Conservation (phyloP, 2,329 filamentous ascomycete species). For the Xylariaceae sp. region DNA sequence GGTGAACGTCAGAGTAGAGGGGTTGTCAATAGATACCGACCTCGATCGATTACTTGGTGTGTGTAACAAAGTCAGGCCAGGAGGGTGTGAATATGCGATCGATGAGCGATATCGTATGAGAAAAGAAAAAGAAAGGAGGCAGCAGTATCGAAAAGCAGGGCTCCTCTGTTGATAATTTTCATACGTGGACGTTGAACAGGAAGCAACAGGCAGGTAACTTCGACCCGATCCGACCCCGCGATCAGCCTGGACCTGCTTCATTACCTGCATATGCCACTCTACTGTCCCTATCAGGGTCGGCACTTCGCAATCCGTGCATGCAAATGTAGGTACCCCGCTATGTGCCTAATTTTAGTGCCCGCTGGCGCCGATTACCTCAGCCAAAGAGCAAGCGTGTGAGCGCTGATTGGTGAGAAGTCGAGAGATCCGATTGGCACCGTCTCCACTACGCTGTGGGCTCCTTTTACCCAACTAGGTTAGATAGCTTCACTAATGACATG, state of each 20-base stretch:
- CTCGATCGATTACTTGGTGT: background rate
- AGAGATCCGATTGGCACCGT: background rate
- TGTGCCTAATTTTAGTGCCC: background rate
- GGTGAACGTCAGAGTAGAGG: background rate
- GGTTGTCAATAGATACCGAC: background rate
- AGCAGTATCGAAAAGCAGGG: background rate
- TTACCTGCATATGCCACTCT: conserved; percentile 1
- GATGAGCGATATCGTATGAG: background rate
- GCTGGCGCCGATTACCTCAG: background rate
- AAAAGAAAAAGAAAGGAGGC: background rate
- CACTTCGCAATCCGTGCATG: background rate
- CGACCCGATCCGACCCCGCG: conserved; percentile 3
- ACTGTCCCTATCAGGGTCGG: background rate
- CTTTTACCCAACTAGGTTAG: background rate
- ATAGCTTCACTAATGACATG: background rate
- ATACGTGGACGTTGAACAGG: background rate
- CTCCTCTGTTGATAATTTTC: background rate
- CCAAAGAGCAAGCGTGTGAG: background rate
- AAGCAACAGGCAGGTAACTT: background rate
- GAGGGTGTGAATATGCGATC: background rate
- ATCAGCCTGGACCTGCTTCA: background rate
- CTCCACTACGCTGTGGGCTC: background rate
- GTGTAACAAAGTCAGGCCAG: background rate
- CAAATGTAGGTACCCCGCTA: background rate
- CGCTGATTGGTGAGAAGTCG: background rate